phyloP scores from a whole-genome alignment of 768 basidiomycete species.

The Suillus plorans region DNA sequence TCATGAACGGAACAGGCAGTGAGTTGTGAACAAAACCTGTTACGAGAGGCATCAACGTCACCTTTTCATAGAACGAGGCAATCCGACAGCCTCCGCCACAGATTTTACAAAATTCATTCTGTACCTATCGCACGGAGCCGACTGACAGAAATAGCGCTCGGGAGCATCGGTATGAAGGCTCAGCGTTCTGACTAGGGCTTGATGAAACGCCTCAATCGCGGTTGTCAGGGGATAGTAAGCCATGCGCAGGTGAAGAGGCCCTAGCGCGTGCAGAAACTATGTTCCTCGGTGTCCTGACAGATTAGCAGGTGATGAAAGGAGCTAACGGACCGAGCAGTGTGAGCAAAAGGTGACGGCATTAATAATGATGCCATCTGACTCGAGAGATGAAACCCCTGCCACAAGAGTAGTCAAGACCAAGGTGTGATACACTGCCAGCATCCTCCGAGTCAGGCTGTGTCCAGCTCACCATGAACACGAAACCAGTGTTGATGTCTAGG shows the following conservation, averaged over 20 bases:
- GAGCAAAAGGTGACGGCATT: background rate
- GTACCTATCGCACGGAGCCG: background rate
- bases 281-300: background rate
- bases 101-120: background rate
- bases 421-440: background rate
- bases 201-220: background rate
- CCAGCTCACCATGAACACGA: background rate
- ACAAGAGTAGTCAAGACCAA: background rate
- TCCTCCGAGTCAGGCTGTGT: constrained; percentile 2
- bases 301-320: background rate
- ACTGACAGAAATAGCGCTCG: background rate
- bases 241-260: background rate
- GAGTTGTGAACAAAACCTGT: background rate
- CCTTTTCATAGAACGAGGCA: background rate
- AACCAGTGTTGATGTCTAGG: background rate
- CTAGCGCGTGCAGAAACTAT: background rate
- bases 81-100: background rate
- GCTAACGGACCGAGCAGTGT: background rate
- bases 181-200: background rate
- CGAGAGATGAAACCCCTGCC: no score
- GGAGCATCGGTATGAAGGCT: no score
- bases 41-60: no score
- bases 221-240: background rate
- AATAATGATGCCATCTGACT: background rate
- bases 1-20: background rate